Conservation (phyloP, 2,329 filamentous ascomycete species). For the Fusarium sp. region DNA sequence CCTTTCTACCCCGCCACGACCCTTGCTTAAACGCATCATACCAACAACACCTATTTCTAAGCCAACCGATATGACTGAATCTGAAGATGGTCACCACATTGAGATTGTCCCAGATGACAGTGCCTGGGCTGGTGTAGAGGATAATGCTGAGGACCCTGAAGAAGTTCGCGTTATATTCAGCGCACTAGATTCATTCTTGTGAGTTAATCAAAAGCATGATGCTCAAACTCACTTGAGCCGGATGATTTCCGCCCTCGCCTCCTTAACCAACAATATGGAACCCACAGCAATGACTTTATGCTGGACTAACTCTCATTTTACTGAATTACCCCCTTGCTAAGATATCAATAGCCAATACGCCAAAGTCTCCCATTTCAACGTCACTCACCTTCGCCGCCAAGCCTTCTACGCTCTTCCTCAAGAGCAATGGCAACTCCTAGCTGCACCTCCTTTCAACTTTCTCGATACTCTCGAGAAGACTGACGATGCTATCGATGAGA, state of each 20-base stretch:
- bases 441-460: constrained; percentile 83
- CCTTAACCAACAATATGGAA: neutral
- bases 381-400: constrained; percentile 89
- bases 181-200: constrained; percentile 84
- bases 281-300: neutral
- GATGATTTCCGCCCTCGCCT: neutral
- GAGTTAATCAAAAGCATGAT: constrained; percentile 27
- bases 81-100: constrained; percentile 34
- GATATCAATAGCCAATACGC: constrained; percentile 77
- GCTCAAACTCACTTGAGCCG: neutral
- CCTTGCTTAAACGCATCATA: constrained; percentile 17
- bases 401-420: constrained; percentile 92
- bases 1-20: constrained; percentile 27
- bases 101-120: constrained; percentile 49
- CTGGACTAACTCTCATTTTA: too few relatives aligned
- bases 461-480: constrained; percentile 81
- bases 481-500: constrained; percentile 89
- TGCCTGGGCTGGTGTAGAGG: constrained; percentile 71
- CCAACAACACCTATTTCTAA: constrained; percentile 15
- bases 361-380: constrained; percentile 86
- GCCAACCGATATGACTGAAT: constrained; percentile 27
- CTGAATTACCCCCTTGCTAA: constrained; percentile 12
- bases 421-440: constrained; percentile 84
- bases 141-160: constrained; percentile 78
- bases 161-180: constrained; percentile 84